Evolutionary conservation across 2,329 filamentous ascomycete species (phyloP), one percentile per base, ranked within the genome.

Genomic region (Gremmenia infestans): DNA sequence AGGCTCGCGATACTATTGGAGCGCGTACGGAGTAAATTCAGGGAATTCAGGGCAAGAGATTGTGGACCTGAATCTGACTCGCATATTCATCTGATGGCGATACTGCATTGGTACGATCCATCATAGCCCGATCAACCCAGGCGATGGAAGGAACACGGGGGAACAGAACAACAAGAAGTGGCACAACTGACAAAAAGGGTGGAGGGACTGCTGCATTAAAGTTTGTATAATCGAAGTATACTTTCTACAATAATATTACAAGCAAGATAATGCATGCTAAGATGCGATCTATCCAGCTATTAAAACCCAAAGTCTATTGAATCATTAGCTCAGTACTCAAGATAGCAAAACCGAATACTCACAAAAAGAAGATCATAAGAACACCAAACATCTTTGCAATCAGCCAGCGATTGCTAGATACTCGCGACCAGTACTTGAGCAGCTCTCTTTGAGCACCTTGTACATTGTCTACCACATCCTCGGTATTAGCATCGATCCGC

Each of bases 381-480:
- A 97, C 90, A 58, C 93, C 85, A 72, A 88, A 88, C 85, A 89
- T 88, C 76, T 88, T 89, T 45, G 91, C 91, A 65, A 97, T 86
- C 62, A 99, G 76, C 94, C 93, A 97, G 62, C 94, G 81, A 76
- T 99, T 99, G 60, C 92, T 91, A 55, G 91, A 94, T 28, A 97
- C 92, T 42, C 92, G 82, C 28, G 85, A 88, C 93, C 94, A 99
- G 74, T 97, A 99, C 72, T 97, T 97, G 75, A 99, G 83, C 68
- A 99, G 72, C 73, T 99, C 93, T 60, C 92, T 81, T 71, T 99
- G 94, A 5, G 94, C 94, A 17, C 94, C 94, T 68, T 96, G 85
- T n/a, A 99, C 93, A 66, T 99, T 99, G 68, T 97, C 93, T 53
- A 99, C 93, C 5, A 99, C 91, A 66, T 97, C 92, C 69, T 99